Evolutionary conservation across 192 early-diverging fungal species (phyloP), one percentile per base, ranked within the genome.

Genomic region (Podila clonocystis): DNA sequence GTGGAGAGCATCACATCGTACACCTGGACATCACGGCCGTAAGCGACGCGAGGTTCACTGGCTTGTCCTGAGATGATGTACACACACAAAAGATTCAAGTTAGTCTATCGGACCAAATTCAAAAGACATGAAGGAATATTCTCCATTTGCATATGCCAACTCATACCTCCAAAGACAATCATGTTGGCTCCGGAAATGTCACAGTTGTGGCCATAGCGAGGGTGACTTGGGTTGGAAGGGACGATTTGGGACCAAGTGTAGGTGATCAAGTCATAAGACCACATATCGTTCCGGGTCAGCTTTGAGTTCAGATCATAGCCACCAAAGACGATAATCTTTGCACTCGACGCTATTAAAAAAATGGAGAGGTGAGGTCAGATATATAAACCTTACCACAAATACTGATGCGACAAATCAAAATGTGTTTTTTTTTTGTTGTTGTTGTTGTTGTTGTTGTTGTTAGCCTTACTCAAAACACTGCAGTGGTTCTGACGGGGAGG

Each of bases 181-280:
- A 79, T 72, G 31, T 72, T 79, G 59, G 76, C 76, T 9, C 76
- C 76, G 1, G 17, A 38, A 64, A 79, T 67, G 30, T 67, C 52
- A 50, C 76, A 79, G 65, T 30, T 63, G 33, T 79, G 76, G 19
- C 55, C 60, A 50, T 79, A 50, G 33, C 69, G 24, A 1, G 65
- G 50, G 5, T 28, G 20, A 20, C 22, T 33, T 22, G 57, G 24
- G 64, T 50, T 67, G 3, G 58, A 24, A 5, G 68, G 8, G 9
- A 78, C 6, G 59, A 71, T 67, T 64, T 62, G 68, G 8, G 65
- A 33, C 76, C 76, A 79, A 5, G 76, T 72, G 65, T 22, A 26
- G 55, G 76, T 79, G 11, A 79, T 33, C 65, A 79, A 2, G 50
- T 79, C 76, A 15, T 72, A 50, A n/a, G 61, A 72, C 76, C 76